phyloP scores from a whole-genome alignment of 2,329 filamentous ascomycete species.

The Fonsecaea pedrosoi region DNA sequence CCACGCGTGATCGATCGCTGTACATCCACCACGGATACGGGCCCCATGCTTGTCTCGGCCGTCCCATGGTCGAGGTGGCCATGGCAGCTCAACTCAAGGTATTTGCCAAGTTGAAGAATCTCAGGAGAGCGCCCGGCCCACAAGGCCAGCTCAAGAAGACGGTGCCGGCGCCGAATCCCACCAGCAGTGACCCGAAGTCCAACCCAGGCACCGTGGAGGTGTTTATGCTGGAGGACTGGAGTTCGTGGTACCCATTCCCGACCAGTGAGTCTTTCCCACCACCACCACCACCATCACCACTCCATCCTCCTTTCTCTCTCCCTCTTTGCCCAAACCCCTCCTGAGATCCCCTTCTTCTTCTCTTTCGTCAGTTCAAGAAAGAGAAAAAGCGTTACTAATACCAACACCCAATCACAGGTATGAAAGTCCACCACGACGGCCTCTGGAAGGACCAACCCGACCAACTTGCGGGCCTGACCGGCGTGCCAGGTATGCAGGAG shows the following conservation, averaged over 20 bases:
- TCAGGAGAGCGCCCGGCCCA: slow-evolving; percentile 50
- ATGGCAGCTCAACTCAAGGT: slow-evolving; percentile 52
- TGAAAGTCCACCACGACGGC: slow-evolving; percentile 41
- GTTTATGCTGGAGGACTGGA: slow-evolving; percentile 54
- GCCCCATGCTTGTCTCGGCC: slow-evolving; percentile 56
- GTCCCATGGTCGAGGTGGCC: slow-evolving; percentile 51
- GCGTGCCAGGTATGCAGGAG: slow-evolving; percentile 34
- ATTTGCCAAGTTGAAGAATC: slow-evolving; percentile 50
- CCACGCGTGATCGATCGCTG: slow-evolving; percentile 49
- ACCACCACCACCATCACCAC: no score
- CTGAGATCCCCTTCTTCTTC: neutral
- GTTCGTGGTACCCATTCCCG: slow-evolving; percentile 52
- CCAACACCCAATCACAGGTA: slow-evolving; percentile 15
- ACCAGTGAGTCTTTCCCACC: slow-evolving; percentile 35
- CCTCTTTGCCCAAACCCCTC: no score
- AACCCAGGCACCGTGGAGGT: slow-evolving; percentile 50
- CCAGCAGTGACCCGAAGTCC: slow-evolving; percentile 38
- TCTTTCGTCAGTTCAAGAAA: neutral
- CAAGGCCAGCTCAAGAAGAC: slow-evolving; percentile 52
- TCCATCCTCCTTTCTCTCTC: no score
- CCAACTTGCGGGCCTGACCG: slow-evolving; percentile 34
- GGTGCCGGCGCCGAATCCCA: slow-evolving; percentile 41
- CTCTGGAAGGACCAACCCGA: slow-evolving; percentile 35
- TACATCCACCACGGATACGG: slow-evolving; percentile 57
- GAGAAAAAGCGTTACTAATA: slow-evolving; percentile 18